These are phyloP conservation scores for Trichoderma sp. DNA, from an alignment of 2,329 filamentous ascomycete genomes.

Conservation along the genomic window DNA sequence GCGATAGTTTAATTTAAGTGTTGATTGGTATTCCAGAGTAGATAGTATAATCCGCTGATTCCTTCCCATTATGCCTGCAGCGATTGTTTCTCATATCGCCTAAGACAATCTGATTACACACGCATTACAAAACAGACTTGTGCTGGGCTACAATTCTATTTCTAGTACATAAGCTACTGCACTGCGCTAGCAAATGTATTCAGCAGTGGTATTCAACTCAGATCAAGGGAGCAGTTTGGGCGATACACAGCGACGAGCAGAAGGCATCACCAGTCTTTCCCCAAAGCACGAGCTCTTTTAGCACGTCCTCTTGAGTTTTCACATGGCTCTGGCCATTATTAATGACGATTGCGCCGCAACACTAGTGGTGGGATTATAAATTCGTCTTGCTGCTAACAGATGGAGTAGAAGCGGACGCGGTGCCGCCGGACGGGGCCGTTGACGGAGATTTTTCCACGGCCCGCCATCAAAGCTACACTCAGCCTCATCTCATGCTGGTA, in stretches of 20 bases:
- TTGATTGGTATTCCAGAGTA: too few species aligned
- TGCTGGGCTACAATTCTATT: too few species aligned
- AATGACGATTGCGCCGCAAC: background rate
- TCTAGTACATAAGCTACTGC: too few species aligned
- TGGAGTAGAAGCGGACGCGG: background rate
- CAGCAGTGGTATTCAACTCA: background rate
- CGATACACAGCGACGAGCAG: background rate
- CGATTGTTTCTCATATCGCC: too few species aligned
- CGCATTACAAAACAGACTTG: too few species aligned
- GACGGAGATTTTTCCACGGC: slow-evolving; percentile 1
- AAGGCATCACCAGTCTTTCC: background rate
- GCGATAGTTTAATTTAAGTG: too few species aligned
- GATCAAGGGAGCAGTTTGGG: background rate
- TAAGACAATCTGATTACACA: too few species aligned
- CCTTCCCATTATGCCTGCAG: too few species aligned
- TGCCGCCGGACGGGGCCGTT: background rate
- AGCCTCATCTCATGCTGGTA: background rate
- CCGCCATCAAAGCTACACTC: background rate
- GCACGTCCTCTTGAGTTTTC: background rate
- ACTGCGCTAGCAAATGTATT: too few species aligned
- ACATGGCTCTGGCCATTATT: background rate
- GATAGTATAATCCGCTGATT: too few species aligned
- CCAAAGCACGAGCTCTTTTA: background rate
- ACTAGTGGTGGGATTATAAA: background rate
- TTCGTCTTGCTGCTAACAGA: background rate